Conservation (phyloP, 495 filamentous ascomycete genomes). For the Chaetomidium leptoderma region DNA sequence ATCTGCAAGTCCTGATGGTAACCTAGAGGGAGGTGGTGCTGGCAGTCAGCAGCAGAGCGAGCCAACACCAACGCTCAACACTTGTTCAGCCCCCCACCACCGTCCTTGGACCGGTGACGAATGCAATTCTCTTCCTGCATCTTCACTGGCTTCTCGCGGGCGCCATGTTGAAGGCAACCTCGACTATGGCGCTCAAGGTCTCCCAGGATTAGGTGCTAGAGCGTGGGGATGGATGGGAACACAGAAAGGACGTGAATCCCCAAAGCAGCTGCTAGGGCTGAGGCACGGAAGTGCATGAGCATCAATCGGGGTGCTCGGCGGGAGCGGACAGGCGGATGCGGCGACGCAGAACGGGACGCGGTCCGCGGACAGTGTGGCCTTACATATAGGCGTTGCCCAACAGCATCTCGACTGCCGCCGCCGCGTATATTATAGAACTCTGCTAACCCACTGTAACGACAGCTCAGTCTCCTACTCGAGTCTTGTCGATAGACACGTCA, state of each 20-base stretch:
- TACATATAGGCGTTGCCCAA: conserved; percentile 15
- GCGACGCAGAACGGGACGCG: conserved; percentile 13
- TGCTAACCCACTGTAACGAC: conserved; percentile 19
- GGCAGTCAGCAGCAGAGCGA: background rate
- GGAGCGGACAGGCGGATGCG: conserved; percentile 7
- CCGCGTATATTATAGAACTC: conserved; percentile 7
- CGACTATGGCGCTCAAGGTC: conserved; percentile 7
- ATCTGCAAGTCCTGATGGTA: background rate
- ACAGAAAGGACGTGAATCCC: conserved; percentile 4
- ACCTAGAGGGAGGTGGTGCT: background rate
- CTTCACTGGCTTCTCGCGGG: conserved; percentile 18
- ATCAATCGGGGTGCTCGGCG: conserved; percentile 1
- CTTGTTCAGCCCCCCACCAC: conserved; percentile 20
- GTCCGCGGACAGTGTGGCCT: conserved; percentile 18
- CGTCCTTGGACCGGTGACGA: conserved; percentile 9
- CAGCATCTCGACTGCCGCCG: conserved; percentile 13
- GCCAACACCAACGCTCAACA: background rate
- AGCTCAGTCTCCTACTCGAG: conserved; percentile 14
- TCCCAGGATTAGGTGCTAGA: background rate
- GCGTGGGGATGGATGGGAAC: conserved; percentile 12
- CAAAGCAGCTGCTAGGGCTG: background rate
- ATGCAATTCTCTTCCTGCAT: conserved; percentile 14
- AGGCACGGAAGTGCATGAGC: conserved; percentile 2
- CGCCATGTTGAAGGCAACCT: conserved; percentile 15
- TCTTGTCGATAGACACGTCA: conserved; percentile 25